A percentile compares a stretch with the other conserved stretches of the same genome.
These are phyloP conservation scores for Xerocomellus amylosporus DNA, from an alignment of 768 basidiomycete species.

Conservation along the genomic window DNA sequence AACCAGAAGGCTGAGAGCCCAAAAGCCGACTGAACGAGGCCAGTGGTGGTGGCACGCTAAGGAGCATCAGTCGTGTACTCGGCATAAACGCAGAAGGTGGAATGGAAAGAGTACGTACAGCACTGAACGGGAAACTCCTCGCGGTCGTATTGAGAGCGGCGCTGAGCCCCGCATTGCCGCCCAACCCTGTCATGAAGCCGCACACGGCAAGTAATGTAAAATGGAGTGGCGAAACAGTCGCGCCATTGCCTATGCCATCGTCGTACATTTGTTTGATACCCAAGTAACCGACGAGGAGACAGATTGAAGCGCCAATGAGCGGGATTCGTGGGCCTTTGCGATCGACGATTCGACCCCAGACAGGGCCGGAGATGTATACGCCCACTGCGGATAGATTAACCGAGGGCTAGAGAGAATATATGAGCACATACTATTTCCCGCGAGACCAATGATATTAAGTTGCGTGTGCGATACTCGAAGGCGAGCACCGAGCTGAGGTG, in stretches of 20 bases:
- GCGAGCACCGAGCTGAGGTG: constrained; percentile 79
- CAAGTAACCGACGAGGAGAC: constrained; percentile 68
- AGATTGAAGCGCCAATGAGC: constrained; percentile 54
- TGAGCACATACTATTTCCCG: constrained; percentile 59
- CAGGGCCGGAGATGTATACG: constrained; percentile 70
- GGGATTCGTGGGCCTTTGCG: constrained; percentile 65
- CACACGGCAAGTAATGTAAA: constrained; percentile 57
- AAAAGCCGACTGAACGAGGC: constrained; percentile 80
- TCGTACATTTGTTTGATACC: constrained; percentile 72
- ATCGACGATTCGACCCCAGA: constrained; percentile 82
- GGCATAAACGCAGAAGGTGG: background rate
- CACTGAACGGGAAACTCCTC: constrained; percentile 71
- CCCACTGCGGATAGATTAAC: constrained; percentile 48
- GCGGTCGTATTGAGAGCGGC: constrained; percentile 80
- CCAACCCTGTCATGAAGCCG: constrained; percentile 71
- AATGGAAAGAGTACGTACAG: constrained; percentile 42
- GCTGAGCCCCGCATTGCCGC: constrained; percentile 68
- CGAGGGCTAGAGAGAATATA: background rate
- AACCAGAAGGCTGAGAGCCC: constrained; percentile 92
- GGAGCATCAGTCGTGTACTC: background rate
- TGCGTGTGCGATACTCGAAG: constrained; percentile 76
- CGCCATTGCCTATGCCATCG: constrained; percentile 41
- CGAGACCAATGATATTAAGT: constrained; percentile 77
- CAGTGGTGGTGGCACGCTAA: constrained; percentile 73
- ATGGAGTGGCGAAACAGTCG: constrained; percentile 40